phyloP scores from a whole-genome alignment of 148 eudicot species.

The Cornus suecica region DNA sequence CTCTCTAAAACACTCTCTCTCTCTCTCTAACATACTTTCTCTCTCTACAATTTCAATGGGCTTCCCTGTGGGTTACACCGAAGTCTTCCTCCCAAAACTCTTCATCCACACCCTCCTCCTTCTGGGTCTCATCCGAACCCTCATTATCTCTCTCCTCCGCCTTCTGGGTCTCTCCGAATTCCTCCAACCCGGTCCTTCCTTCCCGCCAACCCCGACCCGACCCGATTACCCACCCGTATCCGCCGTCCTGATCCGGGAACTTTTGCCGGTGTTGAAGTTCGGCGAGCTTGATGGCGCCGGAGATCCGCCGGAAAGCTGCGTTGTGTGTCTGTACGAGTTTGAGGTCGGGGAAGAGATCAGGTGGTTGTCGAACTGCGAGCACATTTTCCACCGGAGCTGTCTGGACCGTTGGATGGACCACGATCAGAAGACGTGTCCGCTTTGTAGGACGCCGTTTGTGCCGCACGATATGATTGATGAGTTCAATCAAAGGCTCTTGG shows the following conservation, averaged over 20 bases:
- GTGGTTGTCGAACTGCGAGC: conserved; percentile 41
- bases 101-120: conserved; percentile 26
- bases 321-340: conserved; percentile 41
- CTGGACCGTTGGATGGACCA: conserved; percentile 49
- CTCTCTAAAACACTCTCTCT: not conserved
- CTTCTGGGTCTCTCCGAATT: conserved; percentile 26
- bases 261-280: not conserved
- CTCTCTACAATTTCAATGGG: not conserved
- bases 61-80: conserved; percentile 2
- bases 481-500: not conserved
- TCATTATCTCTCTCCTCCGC: conserved; percentile 10
- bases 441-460: conserved; percentile 38
- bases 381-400: conserved; percentile 44
- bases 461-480: conserved; percentile 24
- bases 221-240: not conserved
- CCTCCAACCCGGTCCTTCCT: conserved; percentile 21
- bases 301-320: conserved; percentile 18
- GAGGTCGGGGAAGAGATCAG: conserved; percentile 45
- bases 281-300: not conserved
- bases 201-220: not conserved
- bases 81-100: conserved; percentile 33
- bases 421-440: conserved; percentile 40
- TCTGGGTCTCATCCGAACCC: conserved; percentile 21
- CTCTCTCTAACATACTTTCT: not conserved
- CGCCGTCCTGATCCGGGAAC: not conserved